phyloP scores from a whole-genome alignment of 192 early-diverging fungal genomes.

The Backusella circina region DNA sequence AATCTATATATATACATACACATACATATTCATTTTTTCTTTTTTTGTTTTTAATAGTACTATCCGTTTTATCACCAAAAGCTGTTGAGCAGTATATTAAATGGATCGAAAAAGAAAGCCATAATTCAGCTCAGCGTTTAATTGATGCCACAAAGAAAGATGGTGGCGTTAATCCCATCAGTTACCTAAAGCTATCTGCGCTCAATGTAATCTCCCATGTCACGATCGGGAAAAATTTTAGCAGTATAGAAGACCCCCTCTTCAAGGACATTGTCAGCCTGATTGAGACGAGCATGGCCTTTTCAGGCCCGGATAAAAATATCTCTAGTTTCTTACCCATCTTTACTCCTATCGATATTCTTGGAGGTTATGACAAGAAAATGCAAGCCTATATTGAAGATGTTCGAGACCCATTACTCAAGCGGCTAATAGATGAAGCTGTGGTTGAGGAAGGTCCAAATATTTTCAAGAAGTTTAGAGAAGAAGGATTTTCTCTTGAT shows the following conservation, averaged over 20 bases:
- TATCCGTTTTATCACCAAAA: conserved; percentile 1
- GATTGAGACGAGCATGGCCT: background rate
- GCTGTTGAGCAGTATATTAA: background rate
- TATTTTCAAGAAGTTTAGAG: background rate
- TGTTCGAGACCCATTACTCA: background rate
- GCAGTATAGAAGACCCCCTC: background rate
- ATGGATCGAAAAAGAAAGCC: background rate
- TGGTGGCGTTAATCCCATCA: background rate
- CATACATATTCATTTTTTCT: too few relatives aligned
- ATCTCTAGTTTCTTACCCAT: background rate
- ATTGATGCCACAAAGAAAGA: background rate
- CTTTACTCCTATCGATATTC: background rate
- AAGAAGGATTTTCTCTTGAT: background rate
- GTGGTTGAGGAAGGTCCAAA: background rate
- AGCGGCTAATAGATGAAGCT: background rate
- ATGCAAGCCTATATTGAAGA: background rate
- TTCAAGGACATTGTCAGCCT: background rate
- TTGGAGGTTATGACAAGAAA: background rate
- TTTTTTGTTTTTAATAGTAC: background rate
- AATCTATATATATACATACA: too few relatives aligned
- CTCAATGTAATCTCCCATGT: background rate
- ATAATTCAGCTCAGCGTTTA: background rate
- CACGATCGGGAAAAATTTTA: background rate
- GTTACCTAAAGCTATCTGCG: background rate
- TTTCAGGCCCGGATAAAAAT: background rate